Evolutionary conservation across 2,329 filamentous ascomycete species (phyloP), one percentile per base, ranked within the genome.

Genomic region (Delphinella strobiligena): DNA sequence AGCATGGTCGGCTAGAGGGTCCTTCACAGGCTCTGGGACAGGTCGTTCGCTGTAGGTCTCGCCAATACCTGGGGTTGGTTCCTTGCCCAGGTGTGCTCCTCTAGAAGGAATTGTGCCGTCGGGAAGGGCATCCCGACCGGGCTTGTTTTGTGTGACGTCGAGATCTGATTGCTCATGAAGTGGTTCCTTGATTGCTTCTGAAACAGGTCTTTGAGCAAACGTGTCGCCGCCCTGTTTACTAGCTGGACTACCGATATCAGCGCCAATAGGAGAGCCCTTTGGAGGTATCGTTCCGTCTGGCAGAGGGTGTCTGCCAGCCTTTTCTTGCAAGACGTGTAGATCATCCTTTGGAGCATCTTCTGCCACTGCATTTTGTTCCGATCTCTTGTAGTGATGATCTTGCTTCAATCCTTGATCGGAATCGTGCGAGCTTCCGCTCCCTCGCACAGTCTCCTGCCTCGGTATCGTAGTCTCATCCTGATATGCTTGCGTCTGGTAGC

Each of bases 221-320:
- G 51, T 55, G 22, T 63, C 62, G 31, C 55, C 49, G 4, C 61
- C 56, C 12, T 22, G 38, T 2, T 19, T 27, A 17, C 47, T 49
- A 4, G 38, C 11, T 7, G 7, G 22, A n/a, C n/a, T n/a, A n/a
- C n/a, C n/a, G n/a, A n/a, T n/a, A 9, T 34, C 19, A 15, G 39
- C 30, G 24, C 53, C 56, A 19, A 61, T 34, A 3, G 51, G 54
- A 10, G 50, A 45, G 27, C 60, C 55, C 36, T 50, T 45, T 7
- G 60, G 57, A n/a, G 65, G 63, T 51, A 73, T 68, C 3, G 65
- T 69, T 4, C 67, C 68, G 55, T 73, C 69, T 17, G 67, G 67
- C 14, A 69, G 49, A 27, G 69, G 61, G 30, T 58, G 50, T 34
- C 59, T 53, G 31, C 52, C 51, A 7, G 68, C 62, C 41, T 65